A percentile compares a stretch with the other conserved stretches of the same genome.
Evolutionary conservation across 1,284 basidiomycete species (phyloP).

Genomic region (Sporisorium exsertum): DNA sequence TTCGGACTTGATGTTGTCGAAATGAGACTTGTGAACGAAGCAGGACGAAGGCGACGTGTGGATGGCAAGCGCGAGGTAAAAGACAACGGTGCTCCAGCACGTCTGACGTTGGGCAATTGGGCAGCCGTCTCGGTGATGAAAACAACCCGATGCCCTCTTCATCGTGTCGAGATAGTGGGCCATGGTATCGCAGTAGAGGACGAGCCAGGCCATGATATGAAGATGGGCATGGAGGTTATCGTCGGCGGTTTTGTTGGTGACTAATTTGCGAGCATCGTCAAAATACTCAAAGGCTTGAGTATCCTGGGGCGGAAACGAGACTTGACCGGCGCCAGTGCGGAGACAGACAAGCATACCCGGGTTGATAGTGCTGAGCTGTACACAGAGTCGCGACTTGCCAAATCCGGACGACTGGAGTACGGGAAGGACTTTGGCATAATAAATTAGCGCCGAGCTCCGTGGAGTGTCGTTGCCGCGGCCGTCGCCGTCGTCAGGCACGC

Average conservation of each 20-base stretch:
- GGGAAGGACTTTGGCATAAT: slow-evolving; percentile 4
- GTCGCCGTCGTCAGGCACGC: background rate
- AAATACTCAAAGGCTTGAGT: background rate
- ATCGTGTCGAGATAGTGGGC: background rate
- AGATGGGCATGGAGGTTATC: background rate
- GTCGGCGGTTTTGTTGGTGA: background rate
- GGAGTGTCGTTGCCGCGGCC: too few species aligned
- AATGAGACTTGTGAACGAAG: background rate
- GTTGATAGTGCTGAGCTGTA: background rate
- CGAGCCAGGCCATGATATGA: slow-evolving; percentile 3
- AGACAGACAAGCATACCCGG: slow-evolving; percentile 6
- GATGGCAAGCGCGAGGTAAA: background rate
- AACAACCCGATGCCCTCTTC: background rate
- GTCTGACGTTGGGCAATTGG: background rate
- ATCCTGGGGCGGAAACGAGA: background rate
- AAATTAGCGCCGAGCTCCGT: background rate
- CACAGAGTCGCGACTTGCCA: slow-evolving; percentile 1
- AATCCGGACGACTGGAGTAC: slow-evolving; percentile 4
- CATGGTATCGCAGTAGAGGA: slow-evolving; percentile 6
- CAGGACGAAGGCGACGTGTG: background rate
- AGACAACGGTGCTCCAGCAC: background rate
- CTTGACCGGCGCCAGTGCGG: background rate
- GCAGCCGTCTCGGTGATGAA: background rate
- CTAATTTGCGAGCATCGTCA: background rate
- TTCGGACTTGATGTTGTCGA: background rate